Evolutionary conservation across 164 flowering plant genomes (phyloP).

Genomic region (Akebia trifoliata): DNA sequence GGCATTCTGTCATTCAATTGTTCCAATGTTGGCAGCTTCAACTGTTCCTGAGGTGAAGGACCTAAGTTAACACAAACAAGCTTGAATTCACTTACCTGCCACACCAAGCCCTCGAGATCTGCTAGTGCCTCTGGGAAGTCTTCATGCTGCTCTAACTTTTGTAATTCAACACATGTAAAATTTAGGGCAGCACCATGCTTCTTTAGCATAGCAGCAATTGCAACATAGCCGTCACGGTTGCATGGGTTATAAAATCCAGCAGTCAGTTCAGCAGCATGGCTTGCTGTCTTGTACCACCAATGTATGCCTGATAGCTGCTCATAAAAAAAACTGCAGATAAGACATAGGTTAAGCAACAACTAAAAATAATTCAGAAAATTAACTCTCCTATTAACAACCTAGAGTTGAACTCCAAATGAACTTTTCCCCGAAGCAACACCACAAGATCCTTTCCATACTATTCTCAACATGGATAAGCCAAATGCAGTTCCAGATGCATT

Average conservation of each 20-base stretch:
- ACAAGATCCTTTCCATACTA: background rate
- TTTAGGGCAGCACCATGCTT: slow-evolving; percentile 69
- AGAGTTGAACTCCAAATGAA: background rate
- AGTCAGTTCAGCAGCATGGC: slow-evolving; percentile 93
- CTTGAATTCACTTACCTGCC: slow-evolving; percentile 61
- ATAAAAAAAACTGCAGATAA: slow-evolving; percentile 19
- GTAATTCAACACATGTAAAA: slow-evolving; percentile 59
- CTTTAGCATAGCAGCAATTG: slow-evolving; percentile 62
- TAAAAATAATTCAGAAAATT: background rate
- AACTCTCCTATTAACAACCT: too few species aligned
- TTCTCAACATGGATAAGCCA: background rate
- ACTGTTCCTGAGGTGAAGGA: too few species aligned
- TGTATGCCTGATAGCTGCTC: slow-evolving; percentile 78
- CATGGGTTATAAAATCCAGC: slow-evolving; percentile 86
- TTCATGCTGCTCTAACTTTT: slow-evolving; percentile 49
- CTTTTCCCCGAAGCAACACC: too few species aligned
- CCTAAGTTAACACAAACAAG: too few species aligned
- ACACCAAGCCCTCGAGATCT: slow-evolving; percentile 78
- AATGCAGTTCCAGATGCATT: background rate
- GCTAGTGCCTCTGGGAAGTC: slow-evolving; percentile 62
- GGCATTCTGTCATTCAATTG: too few species aligned
- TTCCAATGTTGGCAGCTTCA: too few species aligned
- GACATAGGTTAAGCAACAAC: slow-evolving; percentile 13
- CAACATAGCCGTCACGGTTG: slow-evolving; percentile 88
- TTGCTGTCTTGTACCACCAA: slow-evolving; percentile 98